Percentiles rank a stretch among this genome's conserved stretches.
Evolutionary conservation across 768 basidiomycete species (phyloP).

Genomic region (Rhodocollybia butyracea): DNA sequence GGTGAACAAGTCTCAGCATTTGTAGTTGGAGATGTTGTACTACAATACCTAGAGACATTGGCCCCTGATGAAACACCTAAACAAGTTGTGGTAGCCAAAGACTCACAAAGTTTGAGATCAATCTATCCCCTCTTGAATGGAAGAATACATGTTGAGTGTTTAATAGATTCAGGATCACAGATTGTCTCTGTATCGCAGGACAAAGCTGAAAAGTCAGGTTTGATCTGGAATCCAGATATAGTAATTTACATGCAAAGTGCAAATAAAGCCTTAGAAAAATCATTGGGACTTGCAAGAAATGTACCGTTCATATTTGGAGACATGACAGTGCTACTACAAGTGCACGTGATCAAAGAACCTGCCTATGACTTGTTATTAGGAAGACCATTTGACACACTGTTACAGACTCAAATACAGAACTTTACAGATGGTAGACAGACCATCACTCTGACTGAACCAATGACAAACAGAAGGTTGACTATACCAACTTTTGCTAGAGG

Average conservation of each 20-base stretch:
- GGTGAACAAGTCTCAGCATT: background rate
- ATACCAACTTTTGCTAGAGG: conserved; percentile 3
- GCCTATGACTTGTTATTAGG: conserved; percentile 27
- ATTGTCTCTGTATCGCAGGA: conserved; percentile 22
- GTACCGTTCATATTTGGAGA: conserved; percentile 19
- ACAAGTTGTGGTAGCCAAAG: conserved; percentile 16
- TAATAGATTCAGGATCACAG: conserved; percentile 23
- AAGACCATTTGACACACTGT: conserved; percentile 5
- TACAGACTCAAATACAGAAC: background rate
- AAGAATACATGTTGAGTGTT: conserved; percentile 14
- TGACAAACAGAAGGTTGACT: background rate
- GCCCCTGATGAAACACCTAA: background rate
- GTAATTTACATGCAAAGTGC: conserved; percentile 21
- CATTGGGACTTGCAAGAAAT: conserved; percentile 22
- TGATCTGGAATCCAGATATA: conserved; percentile 18
- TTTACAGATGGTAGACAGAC: background rate
- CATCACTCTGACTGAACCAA: background rate
- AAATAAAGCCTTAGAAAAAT: conserved; percentile 16
- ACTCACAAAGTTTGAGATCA: conserved; percentile 17
- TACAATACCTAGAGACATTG: conserved; percentile 1
- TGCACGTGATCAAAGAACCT: conserved; percentile 20
- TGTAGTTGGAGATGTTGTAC: background rate
- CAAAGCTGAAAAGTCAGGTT: conserved; percentile 12
- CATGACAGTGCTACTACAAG: conserved; percentile 23
- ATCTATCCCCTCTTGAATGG: conserved; percentile 18